Conservation (phyloP, 208 protist genomes). For the Leishmania guyanensis region DNA sequence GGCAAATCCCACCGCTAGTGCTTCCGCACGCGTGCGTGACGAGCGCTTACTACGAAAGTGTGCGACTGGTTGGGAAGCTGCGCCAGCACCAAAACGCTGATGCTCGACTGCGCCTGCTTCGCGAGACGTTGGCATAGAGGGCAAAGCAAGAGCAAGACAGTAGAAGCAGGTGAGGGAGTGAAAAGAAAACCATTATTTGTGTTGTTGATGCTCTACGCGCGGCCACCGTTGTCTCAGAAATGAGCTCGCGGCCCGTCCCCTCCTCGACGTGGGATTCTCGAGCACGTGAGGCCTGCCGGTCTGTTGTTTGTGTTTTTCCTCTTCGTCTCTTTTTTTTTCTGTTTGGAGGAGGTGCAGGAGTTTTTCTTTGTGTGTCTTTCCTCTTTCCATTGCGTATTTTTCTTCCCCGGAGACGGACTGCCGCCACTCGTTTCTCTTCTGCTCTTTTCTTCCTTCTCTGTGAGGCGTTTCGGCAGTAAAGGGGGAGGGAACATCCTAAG, state of each 20-base stretch:
- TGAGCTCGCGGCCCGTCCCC: not conserved
- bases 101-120: slow-evolving; percentile 14
- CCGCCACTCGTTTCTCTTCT: not conserved
- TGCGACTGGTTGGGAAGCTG: slow-evolving; percentile 60
- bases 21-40: slow-evolving; percentile 53
- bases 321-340: not conserved
- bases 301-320: not conserved
- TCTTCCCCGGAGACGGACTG: not conserved
- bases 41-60: slow-evolving; percentile 78
- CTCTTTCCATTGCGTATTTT: too few relatives aligned
- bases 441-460: not conserved
- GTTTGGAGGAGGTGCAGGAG: not conserved
- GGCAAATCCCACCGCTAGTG: slow-evolving; percentile 37
- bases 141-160: not conserved
- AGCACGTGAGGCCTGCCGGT: not conserved
- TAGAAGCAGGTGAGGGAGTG: not conserved
- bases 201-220: not conserved
- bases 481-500: not conserved
- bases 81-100: slow-evolving; percentile 26
- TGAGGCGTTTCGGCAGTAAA: not conserved
- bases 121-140: not conserved
- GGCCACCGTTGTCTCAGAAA: not conserved
- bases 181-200: not conserved
- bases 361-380: too few relatives aligned
- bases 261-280: not conserved